Evolutionary conservation across 2,329 filamentous ascomycete species (phyloP).

Genomic region (Metarhizium album): DNA sequence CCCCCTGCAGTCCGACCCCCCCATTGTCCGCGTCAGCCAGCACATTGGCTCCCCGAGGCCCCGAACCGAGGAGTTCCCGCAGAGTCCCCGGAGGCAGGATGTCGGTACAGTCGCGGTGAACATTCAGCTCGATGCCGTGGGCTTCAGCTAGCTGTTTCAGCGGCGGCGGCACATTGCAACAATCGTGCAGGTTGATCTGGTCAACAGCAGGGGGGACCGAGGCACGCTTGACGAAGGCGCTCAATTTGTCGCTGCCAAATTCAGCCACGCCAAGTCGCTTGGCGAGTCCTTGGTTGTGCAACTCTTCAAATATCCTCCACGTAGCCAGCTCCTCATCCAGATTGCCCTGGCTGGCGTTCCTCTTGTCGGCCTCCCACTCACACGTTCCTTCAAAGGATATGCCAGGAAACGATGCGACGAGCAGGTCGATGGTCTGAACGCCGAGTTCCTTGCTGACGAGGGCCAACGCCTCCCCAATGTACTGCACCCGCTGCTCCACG

Average conservation of each 20-base stretch:
- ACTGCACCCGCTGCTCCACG: conserved; percentile 50
- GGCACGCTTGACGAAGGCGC: conserved; percentile 63
- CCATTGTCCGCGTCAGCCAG: conserved; percentile 49
- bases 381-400: conserved; percentile 90
- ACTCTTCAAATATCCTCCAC: conserved; percentile 61
- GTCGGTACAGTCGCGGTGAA: conserved; percentile 89
- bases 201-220: conserved; percentile 69
- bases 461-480: conserved; percentile 68
- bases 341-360: conserved; percentile 49
- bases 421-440: conserved; percentile 66
- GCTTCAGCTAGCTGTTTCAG: conserved; percentile 76
- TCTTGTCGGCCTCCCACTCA: conserved; percentile 61
- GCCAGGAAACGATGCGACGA: conserved; percentile 88
- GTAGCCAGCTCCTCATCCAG: conserved; percentile 59
- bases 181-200: conserved; percentile 93
- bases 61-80: conserved; percentile 68
- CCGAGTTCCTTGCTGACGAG: conserved; percentile 73
- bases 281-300: conserved; percentile 62
- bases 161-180: conserved; percentile 87
- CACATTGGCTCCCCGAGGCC: conserved; percentile 62
- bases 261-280: conserved; percentile 76
- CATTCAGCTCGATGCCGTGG: conserved; percentile 74
- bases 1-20: conserved; percentile 54
- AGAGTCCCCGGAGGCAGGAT: conserved; percentile 79
- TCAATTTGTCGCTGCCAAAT: conserved; percentile 75